phyloP scores from a whole-genome alignment of 208 protist species.

The Leishmania lainsoni region DNA sequence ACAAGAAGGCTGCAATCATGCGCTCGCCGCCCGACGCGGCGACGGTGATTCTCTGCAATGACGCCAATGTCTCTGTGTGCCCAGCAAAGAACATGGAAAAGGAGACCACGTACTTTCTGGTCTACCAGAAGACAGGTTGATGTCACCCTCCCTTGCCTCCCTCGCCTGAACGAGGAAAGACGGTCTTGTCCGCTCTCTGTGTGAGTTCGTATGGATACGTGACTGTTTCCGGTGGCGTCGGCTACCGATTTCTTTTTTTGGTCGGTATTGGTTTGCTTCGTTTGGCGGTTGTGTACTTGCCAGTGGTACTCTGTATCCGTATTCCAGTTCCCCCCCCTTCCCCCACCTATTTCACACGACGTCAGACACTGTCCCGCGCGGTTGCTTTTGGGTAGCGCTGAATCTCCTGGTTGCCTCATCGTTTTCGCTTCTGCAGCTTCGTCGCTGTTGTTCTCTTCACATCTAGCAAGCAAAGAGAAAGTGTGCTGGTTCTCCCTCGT shows the following conservation, averaged over 20 bases:
- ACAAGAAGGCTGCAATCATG: conserved; percentile 8
- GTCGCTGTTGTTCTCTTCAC: not conserved
- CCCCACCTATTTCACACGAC: not conserved
- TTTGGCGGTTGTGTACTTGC: not conserved
- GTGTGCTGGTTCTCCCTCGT: not conserved
- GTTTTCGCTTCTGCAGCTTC: not conserved
- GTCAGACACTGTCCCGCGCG: not conserved
- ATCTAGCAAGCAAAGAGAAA: not conserved
- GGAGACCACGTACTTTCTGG: conserved; percentile 79
- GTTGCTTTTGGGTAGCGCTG: not conserved
- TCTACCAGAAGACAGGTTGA: conserved; percentile 61
- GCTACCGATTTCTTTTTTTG: conserved; percentile 5
- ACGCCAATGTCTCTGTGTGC: conserved; percentile 44
- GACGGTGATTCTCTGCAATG: conserved; percentile 73
- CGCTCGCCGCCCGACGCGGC: conserved; percentile 12
- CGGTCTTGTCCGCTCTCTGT: not conserved
- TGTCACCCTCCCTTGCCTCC: not conserved
- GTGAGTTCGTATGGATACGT: not conserved
- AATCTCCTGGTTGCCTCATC: not conserved
- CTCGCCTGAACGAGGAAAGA: not conserved
- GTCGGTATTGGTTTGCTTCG: not conserved
- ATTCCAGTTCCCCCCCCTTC: not conserved
- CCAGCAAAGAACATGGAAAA: conserved; percentile 33
- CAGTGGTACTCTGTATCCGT: not conserved
- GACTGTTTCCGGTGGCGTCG: not conserved